Evolutionary conservation across 164 flowering plant genomes (phyloP).

Genomic region (Euptelea pleiosperma): DNA sequence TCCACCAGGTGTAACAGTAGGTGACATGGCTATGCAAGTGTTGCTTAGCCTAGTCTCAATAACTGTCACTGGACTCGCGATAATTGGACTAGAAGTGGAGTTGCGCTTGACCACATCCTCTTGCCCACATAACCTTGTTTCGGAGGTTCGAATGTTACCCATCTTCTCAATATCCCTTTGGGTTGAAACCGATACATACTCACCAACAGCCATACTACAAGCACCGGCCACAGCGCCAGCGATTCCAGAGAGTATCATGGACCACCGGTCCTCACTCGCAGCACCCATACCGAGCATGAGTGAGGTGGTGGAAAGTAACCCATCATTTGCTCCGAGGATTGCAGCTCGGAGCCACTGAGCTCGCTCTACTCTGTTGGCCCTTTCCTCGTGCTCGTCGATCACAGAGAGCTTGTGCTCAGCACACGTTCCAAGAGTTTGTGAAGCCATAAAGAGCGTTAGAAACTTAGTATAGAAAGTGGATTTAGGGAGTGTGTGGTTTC

Average conservation of each 20-base stretch:
- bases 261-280: slow-evolving; percentile 34
- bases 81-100: too few relatives aligned
- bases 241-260: slow-evolving; percentile 53
- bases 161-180: slow-evolving; percentile 49
- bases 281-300: slow-evolving; percentile 62
- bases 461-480: not conserved
- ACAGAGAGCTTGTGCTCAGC: slow-evolving; percentile 15
- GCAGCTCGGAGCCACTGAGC: slow-evolving; percentile 72
- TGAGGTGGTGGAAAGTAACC: slow-evolving; percentile 55
- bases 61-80: too few relatives aligned
- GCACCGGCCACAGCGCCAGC: slow-evolving; percentile 70
- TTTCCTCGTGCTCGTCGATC: not conserved
- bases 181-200: slow-evolving; percentile 58
- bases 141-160: not conserved
- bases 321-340: slow-evolving; percentile 57
- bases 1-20: too few relatives aligned
- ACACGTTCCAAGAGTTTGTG: not conserved
- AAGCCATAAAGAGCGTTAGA: not conserved
- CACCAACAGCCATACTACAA: slow-evolving; percentile 70
- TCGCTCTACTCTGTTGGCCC: slow-evolving; percentile 22
- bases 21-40: too few relatives aligned
- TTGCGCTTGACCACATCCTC: too few relatives aligned
- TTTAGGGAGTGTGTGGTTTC: slow-evolving; percentile 24
- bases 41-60: too few relatives aligned
- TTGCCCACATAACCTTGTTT: too few relatives aligned